phyloP scores from a whole-genome alignment of 1,284 basidiomycete species.

The Mycosarcoma maydis region DNA sequence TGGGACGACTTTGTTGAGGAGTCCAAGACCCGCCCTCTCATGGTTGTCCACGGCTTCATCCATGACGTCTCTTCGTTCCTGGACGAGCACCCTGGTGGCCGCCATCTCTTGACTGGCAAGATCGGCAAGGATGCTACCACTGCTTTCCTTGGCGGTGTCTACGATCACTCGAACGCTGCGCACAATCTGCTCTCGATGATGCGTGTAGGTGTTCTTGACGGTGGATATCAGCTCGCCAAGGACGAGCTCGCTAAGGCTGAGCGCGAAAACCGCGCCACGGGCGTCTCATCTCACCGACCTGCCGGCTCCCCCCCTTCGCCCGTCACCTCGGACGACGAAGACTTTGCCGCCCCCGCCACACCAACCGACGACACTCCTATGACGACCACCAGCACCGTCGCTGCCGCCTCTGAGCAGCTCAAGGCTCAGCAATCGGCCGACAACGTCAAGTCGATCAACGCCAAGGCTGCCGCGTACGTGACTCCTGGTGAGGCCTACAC shows the following conservation, averaged over 20 bases:
- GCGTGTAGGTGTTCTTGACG: conserved; percentile 65
- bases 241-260: conserved; percentile 46
- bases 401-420: conserved; percentile 48
- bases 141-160: conserved; percentile 65
- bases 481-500: conserved; percentile 62
- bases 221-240: conserved; percentile 63
- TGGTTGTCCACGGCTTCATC: conserved; percentile 64
- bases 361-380: conserved; percentile 47
- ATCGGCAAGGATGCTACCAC: conserved; percentile 65
- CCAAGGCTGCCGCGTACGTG: conserved; percentile 55
- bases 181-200: conserved; percentile 66
- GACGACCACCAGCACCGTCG: conserved; percentile 30
- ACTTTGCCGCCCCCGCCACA: conserved; percentile 40
- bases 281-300: conserved; percentile 39
- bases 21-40: conserved; percentile 62
- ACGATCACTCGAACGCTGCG: conserved; percentile 65
- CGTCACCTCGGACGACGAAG: conserved; percentile 54
- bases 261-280: conserved; percentile 42
- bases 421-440: conserved; percentile 42
- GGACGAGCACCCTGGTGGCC: conserved; percentile 65
- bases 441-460: conserved; percentile 39
- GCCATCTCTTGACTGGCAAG: conserved; percentile 56
- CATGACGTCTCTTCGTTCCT: conserved; percentile 64
- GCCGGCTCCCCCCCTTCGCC: conserved; percentile 52
- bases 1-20: conserved; percentile 65